Percentiles rank a stretch among this genome's conserved stretches.
Evolutionary conservation across 345 rosid species (phyloP).

Genomic region (Salix purpurea): DNA sequence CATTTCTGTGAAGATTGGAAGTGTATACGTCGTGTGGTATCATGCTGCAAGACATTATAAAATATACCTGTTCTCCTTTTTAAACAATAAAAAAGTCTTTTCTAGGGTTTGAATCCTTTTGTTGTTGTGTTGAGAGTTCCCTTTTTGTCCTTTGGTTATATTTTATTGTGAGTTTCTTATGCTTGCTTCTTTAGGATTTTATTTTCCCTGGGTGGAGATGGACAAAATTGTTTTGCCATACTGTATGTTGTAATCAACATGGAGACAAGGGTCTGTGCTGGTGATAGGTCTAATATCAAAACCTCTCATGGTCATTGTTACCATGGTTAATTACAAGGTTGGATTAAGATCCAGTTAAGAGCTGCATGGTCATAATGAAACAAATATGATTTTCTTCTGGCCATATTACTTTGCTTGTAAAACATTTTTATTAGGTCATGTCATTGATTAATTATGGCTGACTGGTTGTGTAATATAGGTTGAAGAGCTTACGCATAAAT

Average conservation of each 20-base stretch:
- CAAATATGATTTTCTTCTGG: neutral
- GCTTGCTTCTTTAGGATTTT: neutral
- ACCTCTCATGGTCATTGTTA: neutral
- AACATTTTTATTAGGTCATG: neutral
- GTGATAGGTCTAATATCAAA: neutral
- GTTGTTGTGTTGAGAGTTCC: neutral
- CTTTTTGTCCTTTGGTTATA: neutral
- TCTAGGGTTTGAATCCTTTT: neutral
- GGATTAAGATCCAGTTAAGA: neutral
- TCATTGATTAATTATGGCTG: constrained; percentile 1
- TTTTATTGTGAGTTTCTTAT: neutral
- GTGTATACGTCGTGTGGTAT: neutral
- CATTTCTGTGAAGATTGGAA: neutral
- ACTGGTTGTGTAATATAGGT: constrained; percentile 37
- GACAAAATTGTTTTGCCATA: neutral
- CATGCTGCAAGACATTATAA: neutral
- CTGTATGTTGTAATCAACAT: neutral
- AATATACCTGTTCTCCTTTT: neutral
- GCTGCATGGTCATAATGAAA: neutral
- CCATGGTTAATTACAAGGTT: neutral
- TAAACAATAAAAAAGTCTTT: neutral
- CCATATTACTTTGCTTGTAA: neutral
- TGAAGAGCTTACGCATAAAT: constrained; percentile 53
- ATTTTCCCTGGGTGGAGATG: neutral
- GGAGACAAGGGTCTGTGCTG: neutral